phyloP scores from a whole-genome alignment of 148 eudicot species.

The Fagopyrum homotropicum region DNA sequence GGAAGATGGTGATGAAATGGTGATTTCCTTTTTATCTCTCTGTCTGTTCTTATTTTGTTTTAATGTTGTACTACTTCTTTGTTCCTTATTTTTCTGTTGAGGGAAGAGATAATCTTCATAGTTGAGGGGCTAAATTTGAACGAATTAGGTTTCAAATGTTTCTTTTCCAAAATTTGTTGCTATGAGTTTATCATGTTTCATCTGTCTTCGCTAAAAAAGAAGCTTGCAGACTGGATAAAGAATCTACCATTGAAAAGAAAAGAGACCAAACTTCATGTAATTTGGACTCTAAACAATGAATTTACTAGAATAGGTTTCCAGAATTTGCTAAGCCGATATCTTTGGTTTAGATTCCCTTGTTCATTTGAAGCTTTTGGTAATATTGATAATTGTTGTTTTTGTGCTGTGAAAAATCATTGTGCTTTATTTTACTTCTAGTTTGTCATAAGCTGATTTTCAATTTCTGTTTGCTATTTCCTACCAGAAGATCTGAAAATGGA shows the following conservation, averaged over 20 bases:
- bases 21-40: neutral
- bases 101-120: neutral
- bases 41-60: neutral
- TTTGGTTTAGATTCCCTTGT: neutral
- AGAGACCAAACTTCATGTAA: neutral
- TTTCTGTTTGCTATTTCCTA: neutral
- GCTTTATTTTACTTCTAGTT: neutral
- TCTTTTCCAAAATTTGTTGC: neutral
- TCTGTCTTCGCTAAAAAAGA: neutral
- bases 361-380: neutral
- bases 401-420: neutral
- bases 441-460: neutral
- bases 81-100: neutral
- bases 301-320: neutral
- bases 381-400: neutral
- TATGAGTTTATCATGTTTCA: neutral
- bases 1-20: neutral
- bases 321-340: constrained; percentile 1
- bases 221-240: neutral
- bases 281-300: neutral
- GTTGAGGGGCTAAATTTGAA: constrained; percentile 3
- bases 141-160: neutral
- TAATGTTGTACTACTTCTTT: neutral
- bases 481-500: constrained; percentile 11
- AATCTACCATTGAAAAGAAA: neutral